These are phyloP conservation scores for Phytophthora cajani DNA, from an alignment of 352 stramenopile genomes.

Conservation along the genomic window DNA sequence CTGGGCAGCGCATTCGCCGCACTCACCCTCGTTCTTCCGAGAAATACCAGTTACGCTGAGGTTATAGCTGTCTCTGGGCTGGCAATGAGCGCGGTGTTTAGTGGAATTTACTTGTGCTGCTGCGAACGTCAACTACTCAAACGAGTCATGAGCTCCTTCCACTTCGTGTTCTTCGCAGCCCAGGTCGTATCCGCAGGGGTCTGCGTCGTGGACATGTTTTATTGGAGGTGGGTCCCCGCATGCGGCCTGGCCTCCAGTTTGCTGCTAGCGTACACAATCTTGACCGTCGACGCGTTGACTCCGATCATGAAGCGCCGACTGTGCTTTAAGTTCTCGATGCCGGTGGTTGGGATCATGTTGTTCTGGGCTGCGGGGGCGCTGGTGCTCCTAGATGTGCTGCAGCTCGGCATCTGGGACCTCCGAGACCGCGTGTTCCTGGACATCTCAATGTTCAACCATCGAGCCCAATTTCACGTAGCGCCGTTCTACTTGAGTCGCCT, in stretches of 20 bases:
- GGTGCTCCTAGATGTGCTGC: constrained; percentile 8
- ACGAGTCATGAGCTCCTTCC: constrained; percentile 9
- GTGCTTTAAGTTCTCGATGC: constrained; percentile 13
- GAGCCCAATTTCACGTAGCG: constrained; percentile 8
- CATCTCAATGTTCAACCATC: neutral
- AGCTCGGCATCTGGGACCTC: constrained; percentile 6
- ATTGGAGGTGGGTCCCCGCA: constrained; percentile 7
- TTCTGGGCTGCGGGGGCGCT: neutral
- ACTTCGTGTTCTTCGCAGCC: neutral
- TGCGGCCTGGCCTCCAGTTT: constrained; percentile 2
- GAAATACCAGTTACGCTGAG: neutral
- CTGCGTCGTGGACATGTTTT: constrained; percentile 10
- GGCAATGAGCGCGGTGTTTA: neutral
- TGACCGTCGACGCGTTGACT: constrained; percentile 18
- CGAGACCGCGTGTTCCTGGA: constrained; percentile 22
- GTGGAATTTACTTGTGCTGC: constrained; percentile 7
- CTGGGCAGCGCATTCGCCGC: neutral
- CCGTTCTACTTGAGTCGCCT: constrained; percentile 18
- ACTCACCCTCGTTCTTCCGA: constrained; percentile 12
- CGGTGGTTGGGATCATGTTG: neutral
- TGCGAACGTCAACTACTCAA: constrained; percentile 18
- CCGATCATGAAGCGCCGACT: constrained; percentile 16
- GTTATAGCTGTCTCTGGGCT: neutral
- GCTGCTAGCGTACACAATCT: neutral
- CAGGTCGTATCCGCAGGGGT: neutral